These are phyloP conservation scores for Boletus vinaceobasis DNA, from an alignment of 768 basidiomycete genomes.

Conservation along the genomic window DNA sequence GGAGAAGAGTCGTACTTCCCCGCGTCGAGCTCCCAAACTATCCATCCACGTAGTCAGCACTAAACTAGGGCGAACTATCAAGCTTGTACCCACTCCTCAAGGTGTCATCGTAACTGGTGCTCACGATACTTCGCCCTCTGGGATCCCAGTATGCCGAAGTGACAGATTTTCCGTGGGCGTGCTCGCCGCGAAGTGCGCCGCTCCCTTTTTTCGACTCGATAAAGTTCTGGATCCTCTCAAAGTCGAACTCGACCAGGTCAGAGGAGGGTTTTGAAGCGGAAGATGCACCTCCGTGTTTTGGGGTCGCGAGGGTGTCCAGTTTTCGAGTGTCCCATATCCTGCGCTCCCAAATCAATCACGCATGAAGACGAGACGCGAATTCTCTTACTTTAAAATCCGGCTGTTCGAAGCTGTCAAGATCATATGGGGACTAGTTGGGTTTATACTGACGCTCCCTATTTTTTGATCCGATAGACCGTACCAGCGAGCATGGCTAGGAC, in stretches of 20 bases:
- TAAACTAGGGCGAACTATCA: background rate
- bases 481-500: slow-evolving; percentile 50
- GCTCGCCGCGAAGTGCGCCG: slow-evolving; percentile 58
- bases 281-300: slow-evolving; percentile 17
- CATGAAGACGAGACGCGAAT: background rate
- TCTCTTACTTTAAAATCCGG: slow-evolving; percentile 60
- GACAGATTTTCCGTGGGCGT: slow-evolving; percentile 69
- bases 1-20: slow-evolving; percentile 43
- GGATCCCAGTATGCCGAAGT: slow-evolving; percentile 88
- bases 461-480: slow-evolving; percentile 69
- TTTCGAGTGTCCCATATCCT: slow-evolving; percentile 84
- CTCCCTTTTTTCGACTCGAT: slow-evolving; percentile 50
- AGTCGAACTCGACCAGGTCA: slow-evolving; percentile 31
- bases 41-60: slow-evolving; percentile 6
- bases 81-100: slow-evolving; percentile 53
- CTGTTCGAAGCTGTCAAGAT: slow-evolving; percentile 76
- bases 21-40: slow-evolving; percentile 77
- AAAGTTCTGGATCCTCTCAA: slow-evolving; percentile 47
- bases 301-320: slow-evolving; percentile 42
- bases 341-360: background rate
- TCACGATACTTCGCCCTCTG: slow-evolving; percentile 71
- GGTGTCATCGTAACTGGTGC: slow-evolving; percentile 81
- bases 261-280: slow-evolving; percentile 6
- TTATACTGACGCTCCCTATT: slow-evolving; percentile 77
- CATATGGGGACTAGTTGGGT: slow-evolving; percentile 63